phyloP scores from a whole-genome alignment of 2,329 filamentous ascomycete genomes.

The Ustulina deusta region DNA sequence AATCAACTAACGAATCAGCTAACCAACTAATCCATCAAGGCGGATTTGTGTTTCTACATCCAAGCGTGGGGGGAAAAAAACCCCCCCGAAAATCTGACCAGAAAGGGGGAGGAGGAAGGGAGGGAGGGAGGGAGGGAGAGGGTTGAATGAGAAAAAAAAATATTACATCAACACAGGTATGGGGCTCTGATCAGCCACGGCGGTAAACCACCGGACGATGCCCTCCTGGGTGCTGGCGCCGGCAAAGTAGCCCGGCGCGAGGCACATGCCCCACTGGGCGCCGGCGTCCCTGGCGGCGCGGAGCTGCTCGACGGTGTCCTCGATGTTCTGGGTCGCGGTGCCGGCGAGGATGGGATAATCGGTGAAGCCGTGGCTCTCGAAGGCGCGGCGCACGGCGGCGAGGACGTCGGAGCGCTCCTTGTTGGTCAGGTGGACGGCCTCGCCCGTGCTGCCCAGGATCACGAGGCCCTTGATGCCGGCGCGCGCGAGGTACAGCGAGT shows the following conservation, averaged over 20 bases:
- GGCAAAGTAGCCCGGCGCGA: conserved; percentile 72
- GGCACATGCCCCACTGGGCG: conserved; percentile 69
- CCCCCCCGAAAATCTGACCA: too few relatives aligned
- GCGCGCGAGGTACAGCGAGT: conserved; percentile 69
- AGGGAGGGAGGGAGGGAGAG: background rate
- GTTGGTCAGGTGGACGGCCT: conserved; percentile 70
- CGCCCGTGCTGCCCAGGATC: conserved; percentile 72
- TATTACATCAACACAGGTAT: conserved; percentile 70
- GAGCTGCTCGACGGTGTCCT: conserved; percentile 70
- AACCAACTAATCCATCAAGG: background rate
- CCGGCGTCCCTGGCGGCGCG: conserved; percentile 67
- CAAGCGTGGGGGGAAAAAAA: too few relatives aligned
- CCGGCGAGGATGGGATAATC: conserved; percentile 71
- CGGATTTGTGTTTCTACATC: too few relatives aligned
- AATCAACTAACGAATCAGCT: background rate
- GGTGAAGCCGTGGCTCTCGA: conserved; percentile 66
- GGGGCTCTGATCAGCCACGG: conserved; percentile 68
- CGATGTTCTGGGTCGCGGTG: conserved; percentile 70
- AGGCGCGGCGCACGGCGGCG: conserved; percentile 63
- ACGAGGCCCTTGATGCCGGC: conserved; percentile 71
- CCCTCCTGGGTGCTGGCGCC: conserved; percentile 65
- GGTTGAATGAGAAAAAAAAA: background rate
- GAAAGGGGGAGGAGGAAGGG: too few relatives aligned
- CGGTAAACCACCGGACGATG: conserved; percentile 68
- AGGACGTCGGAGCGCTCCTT: conserved; percentile 68